Evolutionary conservation across 306 rosid species (phyloP), one percentile per base, ranked within the genome.

Genomic region (Ceratonia siliqua): DNA sequence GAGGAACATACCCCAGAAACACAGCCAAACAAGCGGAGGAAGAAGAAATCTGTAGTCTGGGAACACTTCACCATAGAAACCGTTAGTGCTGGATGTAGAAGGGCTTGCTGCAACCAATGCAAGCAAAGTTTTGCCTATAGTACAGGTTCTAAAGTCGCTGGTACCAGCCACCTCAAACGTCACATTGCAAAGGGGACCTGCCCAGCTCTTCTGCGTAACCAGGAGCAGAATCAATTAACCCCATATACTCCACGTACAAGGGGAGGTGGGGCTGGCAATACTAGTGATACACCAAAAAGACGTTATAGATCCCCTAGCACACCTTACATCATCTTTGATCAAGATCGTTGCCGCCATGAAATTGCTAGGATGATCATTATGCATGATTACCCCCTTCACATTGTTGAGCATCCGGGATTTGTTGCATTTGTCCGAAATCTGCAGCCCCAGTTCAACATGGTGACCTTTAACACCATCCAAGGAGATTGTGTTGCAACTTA

Each of bases 381-480:
- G 97, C 99, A 94, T 11, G 97, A 92, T 70, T 94, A 91, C 82
- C 99, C 97, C 20, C 89, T 94, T 69, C 99, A 94, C 84, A 91
- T 94, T 90, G 97, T 94, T 61, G 99, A 94, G 77, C 96, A 94
- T 74, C 91, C 90, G 1, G 97, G 99, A 56, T 91, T 94, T 87
- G 80, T 92, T 74, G 82, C 95, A 56, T 94, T 94, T 78, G 92
- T 87, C 41, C 91, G 86, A 82, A 89, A 87, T 84, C 96, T 94
- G 74, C 96, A 94, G 86, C 99, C 99, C 50, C 92, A 81, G 52
- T 91, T 92, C 90, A 87, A 87, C 68, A 90, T 83, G 95, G 96
- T 86, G 77, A 90, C 93, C 85, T 94, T 94, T 74, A 94, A 94
- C 79, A 83, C 95, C 12, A 78, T 94, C 68, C 99, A 94, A 81